Evolutionary conservation across 352 stramenopile genomes (phyloP).

Genomic region (Blastocystis sp.): DNA sequence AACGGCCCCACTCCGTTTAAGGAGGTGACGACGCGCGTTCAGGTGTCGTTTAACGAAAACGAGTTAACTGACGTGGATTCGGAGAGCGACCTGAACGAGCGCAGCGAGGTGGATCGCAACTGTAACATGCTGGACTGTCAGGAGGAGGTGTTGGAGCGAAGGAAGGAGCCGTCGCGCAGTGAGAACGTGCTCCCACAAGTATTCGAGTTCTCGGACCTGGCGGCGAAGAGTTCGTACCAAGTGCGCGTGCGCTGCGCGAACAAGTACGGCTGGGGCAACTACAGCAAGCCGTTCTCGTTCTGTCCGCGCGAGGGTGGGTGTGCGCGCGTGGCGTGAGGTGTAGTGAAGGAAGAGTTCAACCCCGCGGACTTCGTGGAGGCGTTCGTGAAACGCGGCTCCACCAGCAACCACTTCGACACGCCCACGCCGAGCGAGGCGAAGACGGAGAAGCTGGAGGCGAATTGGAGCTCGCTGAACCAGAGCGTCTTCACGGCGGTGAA

Average conservation of each 20-base stretch:
- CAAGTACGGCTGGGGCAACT: slow-evolving; percentile 50
- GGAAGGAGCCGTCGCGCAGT: neutral
- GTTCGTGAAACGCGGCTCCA: neutral
- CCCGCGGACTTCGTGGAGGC: neutral
- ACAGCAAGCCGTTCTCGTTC: neutral
- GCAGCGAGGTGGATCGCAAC: neutral
- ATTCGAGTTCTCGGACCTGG: neutral
- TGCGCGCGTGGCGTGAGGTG: neutral
- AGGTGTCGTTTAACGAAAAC: neutral
- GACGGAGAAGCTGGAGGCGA: neutral
- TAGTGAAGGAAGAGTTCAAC: neutral
- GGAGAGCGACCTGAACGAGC: neutral
- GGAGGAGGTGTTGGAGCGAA: neutral
- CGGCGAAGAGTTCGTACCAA: neutral
- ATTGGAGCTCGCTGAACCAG: neutral
- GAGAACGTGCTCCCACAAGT: neutral
- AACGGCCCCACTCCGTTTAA: neutral
- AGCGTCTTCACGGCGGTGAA: neutral
- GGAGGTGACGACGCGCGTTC: neutral
- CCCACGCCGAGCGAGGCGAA: neutral
- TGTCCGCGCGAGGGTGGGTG: neutral
- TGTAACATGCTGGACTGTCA: neutral
- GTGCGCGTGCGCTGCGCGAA: slow-evolving; percentile 40
- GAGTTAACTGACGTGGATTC: neutral
- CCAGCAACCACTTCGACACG: neutral